Evolutionary conservation across 306 rosid genomes (phyloP), one percentile per base, ranked within the genome.

Genomic region (Medicago ruthenica): DNA sequence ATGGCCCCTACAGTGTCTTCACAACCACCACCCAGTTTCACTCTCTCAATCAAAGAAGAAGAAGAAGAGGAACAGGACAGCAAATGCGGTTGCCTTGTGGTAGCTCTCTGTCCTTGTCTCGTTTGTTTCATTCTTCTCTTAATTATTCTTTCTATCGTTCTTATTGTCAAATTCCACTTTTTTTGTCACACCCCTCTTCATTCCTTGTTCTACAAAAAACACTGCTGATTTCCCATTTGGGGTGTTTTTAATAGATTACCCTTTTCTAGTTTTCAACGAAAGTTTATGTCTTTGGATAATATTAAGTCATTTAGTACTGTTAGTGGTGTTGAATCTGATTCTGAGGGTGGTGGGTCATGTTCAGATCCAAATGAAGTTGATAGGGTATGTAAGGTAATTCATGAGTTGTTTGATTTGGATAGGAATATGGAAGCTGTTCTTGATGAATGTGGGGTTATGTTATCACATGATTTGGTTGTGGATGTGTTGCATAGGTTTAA

Each of bases 371-470:
- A 70, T 12, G 97, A 95, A 83, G 90, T 92, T 64, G 81, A 81
- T 60, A 84, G 88, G 58, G 89, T 92, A 44, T 95, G 93, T 88
- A 88, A 86, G 93, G 87, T 95, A 89, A 86, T 95, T 53, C 91
- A 85, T 47, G 97, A 95, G 79, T 89, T 95, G 97, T 87, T 89
- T 88, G 93, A 91, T 0, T 79, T 95, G 51, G 98, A 95, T 85
- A 79, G 93, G 87, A 95, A 90, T 81, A 90, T 95, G 97, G 97
- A 95, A 83, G 93, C 85, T 0, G 97, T 92, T 81, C 97, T 95
- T 16, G 96, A 95, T 87, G 92, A 88, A 70, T 86, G 83, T 64
- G 80, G 85, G 47, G 70, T 92, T 70, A 20, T 59, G 24, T 85
- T 95, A 67, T 90, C 99, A 0, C 89, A 79, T 78, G 96, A 90